These are phyloP conservation scores for Cichorium intybus DNA, from an alignment of 140 eudicot species.

Conservation along the genomic window DNA sequence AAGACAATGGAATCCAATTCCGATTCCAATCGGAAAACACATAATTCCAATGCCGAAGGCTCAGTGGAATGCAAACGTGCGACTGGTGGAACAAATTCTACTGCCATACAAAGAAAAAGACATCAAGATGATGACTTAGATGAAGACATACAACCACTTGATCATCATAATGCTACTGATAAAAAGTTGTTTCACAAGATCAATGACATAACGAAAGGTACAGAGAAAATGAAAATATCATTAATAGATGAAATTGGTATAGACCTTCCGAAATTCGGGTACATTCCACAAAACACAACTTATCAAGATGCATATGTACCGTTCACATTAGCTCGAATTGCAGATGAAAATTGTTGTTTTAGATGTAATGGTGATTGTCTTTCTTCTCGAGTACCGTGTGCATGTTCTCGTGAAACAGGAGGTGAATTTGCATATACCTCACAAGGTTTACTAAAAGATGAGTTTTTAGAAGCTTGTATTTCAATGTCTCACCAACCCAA, in stretches of 20 bases:
- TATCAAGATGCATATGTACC: constrained; percentile 66
- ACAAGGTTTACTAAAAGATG: constrained; percentile 56
- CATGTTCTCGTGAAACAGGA: constrained; percentile 72
- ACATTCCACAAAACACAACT: constrained; percentile 37
- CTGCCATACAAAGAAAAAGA: constrained; percentile 16
- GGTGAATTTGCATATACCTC: constrained; percentile 84
- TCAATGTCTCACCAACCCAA: constrained; percentile 43
- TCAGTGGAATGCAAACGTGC: too few relatives aligned
- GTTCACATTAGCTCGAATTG: constrained; percentile 65
- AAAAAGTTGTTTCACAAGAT: constrained; percentile 17
- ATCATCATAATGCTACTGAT: background rate
- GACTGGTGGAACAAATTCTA: too few relatives aligned
- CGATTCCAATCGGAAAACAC: constrained; percentile 11
- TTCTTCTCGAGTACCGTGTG: constrained; percentile 64
- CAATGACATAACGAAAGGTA: constrained; percentile 59
- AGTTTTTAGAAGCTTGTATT: constrained; percentile 49
- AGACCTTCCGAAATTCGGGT: constrained; percentile 51
- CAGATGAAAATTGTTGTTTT: constrained; percentile 77
- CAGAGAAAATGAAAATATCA: constrained; percentile 54
- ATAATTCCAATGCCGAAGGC: constrained; percentile 17
- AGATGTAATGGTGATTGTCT: constrained; percentile 66
- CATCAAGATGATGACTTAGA: background rate
- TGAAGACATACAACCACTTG: constrained; percentile 12
- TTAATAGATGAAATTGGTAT: constrained; percentile 44
- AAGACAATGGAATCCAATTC: constrained; percentile 7